A percentile compares a stretch with the other conserved stretches of the same genome.
phyloP scores from a whole-genome alignment of 345 rosid genomes.

The Euphorbia lathyris region DNA sequence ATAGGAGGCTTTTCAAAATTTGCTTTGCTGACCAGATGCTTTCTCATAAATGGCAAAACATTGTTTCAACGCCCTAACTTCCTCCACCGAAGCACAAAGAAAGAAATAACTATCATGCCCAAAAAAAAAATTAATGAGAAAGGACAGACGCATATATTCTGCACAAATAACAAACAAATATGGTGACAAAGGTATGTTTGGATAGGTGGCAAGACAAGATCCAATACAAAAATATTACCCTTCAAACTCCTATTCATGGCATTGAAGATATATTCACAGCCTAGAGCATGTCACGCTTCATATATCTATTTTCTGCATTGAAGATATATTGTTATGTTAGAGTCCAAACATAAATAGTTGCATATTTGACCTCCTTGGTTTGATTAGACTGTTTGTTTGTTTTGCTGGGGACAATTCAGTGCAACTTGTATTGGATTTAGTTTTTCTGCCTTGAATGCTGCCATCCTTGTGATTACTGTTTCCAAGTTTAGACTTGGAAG shows the following conservation, averaged over 20 bases:
- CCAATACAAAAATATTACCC: not conserved
- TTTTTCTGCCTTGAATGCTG: not conserved
- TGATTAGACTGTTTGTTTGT: not conserved
- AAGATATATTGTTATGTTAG: not conserved
- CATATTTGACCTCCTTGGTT: not conserved
- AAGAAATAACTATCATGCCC: no score
- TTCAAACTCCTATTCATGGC: not conserved
- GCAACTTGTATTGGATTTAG: no score
- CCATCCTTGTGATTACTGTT: not conserved
- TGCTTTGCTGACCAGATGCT: no score
- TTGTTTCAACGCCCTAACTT: no score
- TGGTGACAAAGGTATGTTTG: not conserved
- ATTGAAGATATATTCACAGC: no score
- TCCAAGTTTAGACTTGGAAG: not conserved
- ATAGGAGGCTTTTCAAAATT: no score
- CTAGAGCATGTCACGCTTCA: no score
- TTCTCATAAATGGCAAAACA: no score
- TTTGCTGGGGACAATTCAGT: not conserved
- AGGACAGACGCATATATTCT: no score
- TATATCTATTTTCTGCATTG: not conserved
- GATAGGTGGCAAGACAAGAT: not conserved
- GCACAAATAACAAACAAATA: no score
- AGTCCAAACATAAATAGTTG: not conserved
- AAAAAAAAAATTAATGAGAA: no score
- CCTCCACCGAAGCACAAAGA: no score